These are phyloP conservation scores for Telopea speciosissima DNA, from an alignment of 177 flowering plant species.

Conservation along the genomic window DNA sequence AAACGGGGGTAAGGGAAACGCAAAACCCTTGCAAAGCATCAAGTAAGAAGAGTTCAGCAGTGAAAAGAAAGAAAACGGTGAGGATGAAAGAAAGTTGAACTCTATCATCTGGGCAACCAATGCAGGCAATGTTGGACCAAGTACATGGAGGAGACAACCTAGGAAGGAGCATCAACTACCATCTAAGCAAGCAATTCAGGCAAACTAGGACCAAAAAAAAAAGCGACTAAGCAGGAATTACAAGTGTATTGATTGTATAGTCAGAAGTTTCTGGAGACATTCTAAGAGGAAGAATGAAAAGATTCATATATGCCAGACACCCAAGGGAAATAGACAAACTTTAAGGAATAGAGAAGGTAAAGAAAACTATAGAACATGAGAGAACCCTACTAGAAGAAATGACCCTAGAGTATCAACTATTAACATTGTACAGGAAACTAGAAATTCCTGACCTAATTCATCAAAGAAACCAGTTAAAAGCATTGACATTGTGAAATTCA, in stretches of 20 bases:
- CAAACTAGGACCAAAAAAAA: not conserved
- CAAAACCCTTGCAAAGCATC: slow-evolving; percentile 21
- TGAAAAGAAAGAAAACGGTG: slow-evolving; percentile 1
- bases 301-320: not conserved
- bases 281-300: slow-evolving; percentile 1
- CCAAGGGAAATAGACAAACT: slow-evolving; percentile 1
- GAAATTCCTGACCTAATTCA: slow-evolving; percentile 11
- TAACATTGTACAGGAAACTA: slow-evolving; percentile 17
- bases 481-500: not conserved
- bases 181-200: slow-evolving; percentile 7
- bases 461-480: not conserved
- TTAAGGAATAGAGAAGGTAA: not conserved
- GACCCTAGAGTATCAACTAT: slow-evolving; percentile 27
- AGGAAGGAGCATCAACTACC: not conserved
- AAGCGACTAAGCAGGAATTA: not conserved
- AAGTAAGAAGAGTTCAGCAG: slow-evolving; percentile 12
- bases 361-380: slow-evolving; percentile 11
- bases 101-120: slow-evolving; percentile 1
- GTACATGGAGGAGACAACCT: not conserved
- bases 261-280: not conserved
- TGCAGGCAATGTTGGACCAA: slow-evolving; percentile 5
- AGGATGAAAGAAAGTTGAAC: not conserved
- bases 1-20: slow-evolving; percentile 30
- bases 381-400: not conserved
- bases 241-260: not conserved